phyloP scores from a whole-genome alignment of 2,329 filamentous ascomycete genomes.

The Dactylellina parvicollis region DNA sequence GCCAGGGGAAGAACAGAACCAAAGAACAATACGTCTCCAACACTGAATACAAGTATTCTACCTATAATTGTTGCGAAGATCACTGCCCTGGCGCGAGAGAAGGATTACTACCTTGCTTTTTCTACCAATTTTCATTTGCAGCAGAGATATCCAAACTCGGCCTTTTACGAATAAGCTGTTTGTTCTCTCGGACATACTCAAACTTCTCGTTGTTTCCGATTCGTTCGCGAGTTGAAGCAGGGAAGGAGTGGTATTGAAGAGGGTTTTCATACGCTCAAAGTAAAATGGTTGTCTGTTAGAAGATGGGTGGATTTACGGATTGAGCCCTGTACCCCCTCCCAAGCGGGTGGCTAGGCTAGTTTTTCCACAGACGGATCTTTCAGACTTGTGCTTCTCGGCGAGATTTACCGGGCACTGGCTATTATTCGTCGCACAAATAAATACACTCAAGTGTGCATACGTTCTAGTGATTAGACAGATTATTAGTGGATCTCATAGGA shows the following conservation, averaged over 20 bases:
- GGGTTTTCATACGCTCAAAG: not conserved
- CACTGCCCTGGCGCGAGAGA: conserved; percentile 54
- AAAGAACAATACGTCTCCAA: conserved; percentile 53
- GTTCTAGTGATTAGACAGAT: not conserved
- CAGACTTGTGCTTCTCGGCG: conserved; percentile 48
- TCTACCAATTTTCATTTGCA: conserved; percentile 26
- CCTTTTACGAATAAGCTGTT: not conserved
- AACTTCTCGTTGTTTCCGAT: conserved; percentile 7
- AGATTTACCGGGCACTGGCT: conserved; percentile 46
- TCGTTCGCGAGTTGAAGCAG: conserved; percentile 18
- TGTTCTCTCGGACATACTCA: not conserved
- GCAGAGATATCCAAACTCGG: not conserved
- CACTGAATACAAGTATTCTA: conserved; percentile 42
- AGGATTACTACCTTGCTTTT: conserved; percentile 24
- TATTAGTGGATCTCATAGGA: not conserved
- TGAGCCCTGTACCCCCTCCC: conserved; percentile 45
- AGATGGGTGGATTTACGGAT: conserved; percentile 31
- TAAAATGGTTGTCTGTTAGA: conserved; percentile 10
- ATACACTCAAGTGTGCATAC: not conserved
- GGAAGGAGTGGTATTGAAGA: not conserved
- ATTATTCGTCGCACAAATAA: conserved; percentile 47
- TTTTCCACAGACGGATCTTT: conserved; percentile 43
- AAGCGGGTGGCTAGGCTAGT: conserved; percentile 3
- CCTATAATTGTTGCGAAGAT: conserved; percentile 52
- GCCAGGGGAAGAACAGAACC: conserved; percentile 54